Evolutionary conservation across 345 rosid genomes (phyloP), one percentile per base, ranked within the genome.

Genomic region (Linum usitatissimum): DNA sequence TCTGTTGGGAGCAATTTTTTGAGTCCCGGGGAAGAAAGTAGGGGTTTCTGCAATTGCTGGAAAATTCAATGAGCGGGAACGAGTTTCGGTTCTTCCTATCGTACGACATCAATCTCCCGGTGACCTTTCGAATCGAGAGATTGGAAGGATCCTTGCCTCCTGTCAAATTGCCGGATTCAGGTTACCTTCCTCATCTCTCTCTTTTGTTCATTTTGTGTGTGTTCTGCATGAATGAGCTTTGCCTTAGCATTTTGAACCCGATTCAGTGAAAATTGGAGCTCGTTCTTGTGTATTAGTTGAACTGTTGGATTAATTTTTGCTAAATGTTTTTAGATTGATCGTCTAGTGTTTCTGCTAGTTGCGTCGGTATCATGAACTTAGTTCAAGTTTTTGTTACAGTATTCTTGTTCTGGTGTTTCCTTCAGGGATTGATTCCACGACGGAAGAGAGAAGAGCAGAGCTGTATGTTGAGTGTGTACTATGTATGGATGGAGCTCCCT

Each of bases 11-110:
- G 51, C 17, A 45, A 45, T 10, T 40, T 5, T 40, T 13, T 55
- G 30, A 28, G 59, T 6, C 1, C 13, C 13, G 30, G 30, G 59
- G 14, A 28, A 55, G 30, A 14, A 18, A 6, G 59, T 3, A 55
- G 59, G 51, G 14, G 51, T 45, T 45, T 45, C 28, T 45, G 51
- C 51, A 15, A 45, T 45, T 10, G 51, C 17, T 2, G 17, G 51
- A 10, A 45, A 45, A 7, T 15, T 6, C 23, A 12, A 93, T 93
- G 97, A 80, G 79, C 30, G 80, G 86, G 54, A 90, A 81, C 82
- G 99, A 90, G 78, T 90, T 90, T 69, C 91, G 99, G 5, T 90
- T 93, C 87, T 93, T 93, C 80, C 69, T 93, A 59, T 90, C 99
- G 31, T 86, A 92, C 81, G 99, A 93, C 73, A 80, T 93, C 86